Evolutionary conservation across 768 basidiomycete species (phyloP).

Genomic region (Amylocystis lapponica): DNA sequence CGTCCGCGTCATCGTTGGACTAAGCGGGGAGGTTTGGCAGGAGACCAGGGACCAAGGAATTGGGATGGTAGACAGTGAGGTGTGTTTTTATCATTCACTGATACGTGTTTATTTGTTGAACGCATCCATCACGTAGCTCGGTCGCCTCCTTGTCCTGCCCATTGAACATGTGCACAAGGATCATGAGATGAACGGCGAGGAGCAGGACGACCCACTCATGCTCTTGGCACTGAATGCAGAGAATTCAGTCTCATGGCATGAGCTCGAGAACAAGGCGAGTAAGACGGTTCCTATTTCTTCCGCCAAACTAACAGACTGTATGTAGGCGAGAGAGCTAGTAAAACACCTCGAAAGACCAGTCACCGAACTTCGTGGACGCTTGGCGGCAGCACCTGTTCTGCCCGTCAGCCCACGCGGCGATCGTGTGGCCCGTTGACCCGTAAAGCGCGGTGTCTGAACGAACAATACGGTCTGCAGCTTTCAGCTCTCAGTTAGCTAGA

Average conservation of each 20-base stretch:
- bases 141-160: constrained; percentile 63
- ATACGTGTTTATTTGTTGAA: neutral
- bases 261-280: constrained; percentile 56
- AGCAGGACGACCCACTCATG: constrained; percentile 48
- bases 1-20: constrained; percentile 63
- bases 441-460: neutral
- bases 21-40: constrained; percentile 73
- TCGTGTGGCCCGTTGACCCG: constrained; percentile 8
- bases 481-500: too few species aligned
- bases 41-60: constrained; percentile 61
- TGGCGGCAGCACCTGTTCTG: constrained; percentile 12
- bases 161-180: constrained; percentile 28
- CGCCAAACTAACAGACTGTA: neutral
- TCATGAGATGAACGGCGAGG: constrained; percentile 16
- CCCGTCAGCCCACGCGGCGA: constrained; percentile 13
- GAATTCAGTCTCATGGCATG: constrained; percentile 57
- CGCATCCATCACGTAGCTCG: constrained; percentile 41
- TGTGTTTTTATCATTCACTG: constrained; percentile 24
- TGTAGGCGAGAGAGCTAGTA: constrained; percentile 18
- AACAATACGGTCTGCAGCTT: neutral
- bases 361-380: constrained; percentile 13
- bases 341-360: constrained; percentile 22
- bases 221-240: constrained; percentile 65
- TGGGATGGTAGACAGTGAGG: constrained; percentile 79
- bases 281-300: neutral